A percentile compares a stretch with the other conserved stretches of the same genome.
Conservation (phyloP, 306 rosid genomes). For the Acacia acuminata region DNA sequence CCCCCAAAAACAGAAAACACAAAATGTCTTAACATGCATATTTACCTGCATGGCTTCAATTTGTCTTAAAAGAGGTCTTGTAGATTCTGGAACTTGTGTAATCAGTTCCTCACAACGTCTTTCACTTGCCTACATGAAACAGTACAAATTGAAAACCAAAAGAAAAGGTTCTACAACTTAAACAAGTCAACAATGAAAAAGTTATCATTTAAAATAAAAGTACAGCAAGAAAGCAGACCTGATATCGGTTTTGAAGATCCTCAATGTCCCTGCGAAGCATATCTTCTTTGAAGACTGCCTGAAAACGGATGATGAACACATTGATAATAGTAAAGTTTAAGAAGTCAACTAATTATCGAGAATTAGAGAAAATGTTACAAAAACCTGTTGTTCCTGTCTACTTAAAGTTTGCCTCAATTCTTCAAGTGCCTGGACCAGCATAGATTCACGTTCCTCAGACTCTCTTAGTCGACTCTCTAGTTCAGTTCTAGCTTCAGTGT, state of each 20-base stretch:
- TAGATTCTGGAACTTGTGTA: slow-evolving; percentile 97
- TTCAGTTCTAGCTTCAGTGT: slow-evolving; percentile 93
- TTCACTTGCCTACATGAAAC: slow-evolving; percentile 83
- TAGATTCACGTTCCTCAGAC: slow-evolving; percentile 88
- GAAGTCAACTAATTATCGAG: slow-evolving; percentile 31
- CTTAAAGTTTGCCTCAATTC: slow-evolving; percentile 93
- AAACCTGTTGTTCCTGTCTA: slow-evolving; percentile 96
- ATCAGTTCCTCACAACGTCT: slow-evolving; percentile 96
- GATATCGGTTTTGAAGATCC: slow-evolving; percentile 96
- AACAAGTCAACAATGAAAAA: slow-evolving; percentile 33
- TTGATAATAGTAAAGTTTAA: slow-evolving; percentile 5
- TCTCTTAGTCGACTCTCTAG: slow-evolving; percentile 87
- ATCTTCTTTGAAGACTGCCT: slow-evolving; percentile 95
- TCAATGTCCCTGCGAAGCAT: slow-evolving; percentile 87
- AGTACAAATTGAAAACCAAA: slow-evolving; percentile 32
- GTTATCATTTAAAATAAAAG: slow-evolving; percentile 22
- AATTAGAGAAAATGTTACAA: slow-evolving; percentile 30
- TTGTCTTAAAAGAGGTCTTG: slow-evolving; percentile 97
- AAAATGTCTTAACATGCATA: slow-evolving; percentile 23
- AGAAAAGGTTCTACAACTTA: slow-evolving; percentile 12
- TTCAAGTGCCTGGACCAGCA: slow-evolving; percentile 95
- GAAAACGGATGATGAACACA: slow-evolving; percentile 29
- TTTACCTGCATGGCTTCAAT: slow-evolving; percentile 98
- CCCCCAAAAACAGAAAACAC: slow-evolving; percentile 10
- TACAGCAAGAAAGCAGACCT: slow-evolving; percentile 53